Percentiles rank a stretch among this genome's conserved stretches.
Evolutionary conservation across 768 basidiomycete genomes (phyloP).

Genomic region (Tulasnella sp.): DNA sequence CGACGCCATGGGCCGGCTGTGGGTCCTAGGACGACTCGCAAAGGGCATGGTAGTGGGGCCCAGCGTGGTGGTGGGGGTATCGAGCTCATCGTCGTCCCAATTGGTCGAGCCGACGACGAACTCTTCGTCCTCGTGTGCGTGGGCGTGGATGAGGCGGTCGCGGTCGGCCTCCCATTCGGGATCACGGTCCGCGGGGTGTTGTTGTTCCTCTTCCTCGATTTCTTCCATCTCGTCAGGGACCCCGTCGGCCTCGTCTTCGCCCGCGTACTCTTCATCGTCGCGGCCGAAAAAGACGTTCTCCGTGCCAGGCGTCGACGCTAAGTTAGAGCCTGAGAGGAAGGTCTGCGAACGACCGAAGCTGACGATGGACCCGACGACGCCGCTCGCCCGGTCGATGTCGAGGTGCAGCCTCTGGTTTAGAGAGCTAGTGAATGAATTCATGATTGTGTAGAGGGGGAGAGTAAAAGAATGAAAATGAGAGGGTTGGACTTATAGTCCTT

Average conservation of each 20-base stretch:
- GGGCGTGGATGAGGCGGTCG: not conserved
- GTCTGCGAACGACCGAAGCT: slow-evolving; percentile 16
- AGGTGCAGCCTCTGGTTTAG: not conserved
- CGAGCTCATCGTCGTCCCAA: not conserved
- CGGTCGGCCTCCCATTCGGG: not conserved
- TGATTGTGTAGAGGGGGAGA: not conserved
- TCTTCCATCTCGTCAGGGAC: not conserved
- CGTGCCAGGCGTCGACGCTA: slow-evolving; percentile 6
- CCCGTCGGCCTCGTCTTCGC: slow-evolving; percentile 7
- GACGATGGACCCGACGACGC: slow-evolving; percentile 17
- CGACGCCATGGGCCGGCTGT: not conserved
- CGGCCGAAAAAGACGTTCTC: not conserved
- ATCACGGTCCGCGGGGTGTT: not conserved
- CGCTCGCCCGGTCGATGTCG: slow-evolving; percentile 5
- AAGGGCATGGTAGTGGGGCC: not conserved
- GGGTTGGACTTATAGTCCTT: not conserved
- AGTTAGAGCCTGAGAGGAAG: slow-evolving; percentile 14
- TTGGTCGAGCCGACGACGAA: not conserved
- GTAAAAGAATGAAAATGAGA: not conserved
- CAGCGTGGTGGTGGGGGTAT: not conserved
- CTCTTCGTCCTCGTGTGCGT: not conserved
- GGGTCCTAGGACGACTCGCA: not conserved
- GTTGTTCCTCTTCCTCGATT: not conserved
- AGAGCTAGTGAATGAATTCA: not conserved
- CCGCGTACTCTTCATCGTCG: slow-evolving; percentile 12